Evolutionary conservation across 768 basidiomycete genomes (phyloP), one percentile per base, ranked within the genome.

Genomic region (Pleurotus cornucopiae): DNA sequence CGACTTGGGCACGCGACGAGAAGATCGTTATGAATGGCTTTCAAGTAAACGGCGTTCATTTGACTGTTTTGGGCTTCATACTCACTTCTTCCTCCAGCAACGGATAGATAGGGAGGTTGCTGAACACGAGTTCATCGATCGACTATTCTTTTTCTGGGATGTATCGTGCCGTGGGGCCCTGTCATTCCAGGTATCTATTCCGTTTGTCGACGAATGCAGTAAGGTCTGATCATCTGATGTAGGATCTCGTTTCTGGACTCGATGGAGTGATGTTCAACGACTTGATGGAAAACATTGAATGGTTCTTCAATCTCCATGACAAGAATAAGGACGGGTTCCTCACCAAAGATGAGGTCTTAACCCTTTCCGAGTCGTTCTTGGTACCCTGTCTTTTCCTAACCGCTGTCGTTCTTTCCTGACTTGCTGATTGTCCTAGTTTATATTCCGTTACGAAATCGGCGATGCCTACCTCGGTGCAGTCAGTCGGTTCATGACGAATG

Each of bases 211-310:
- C 40, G 25, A 49, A 39, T 30, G n/a, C 20, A 37, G 21, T 56
- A 25, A 16, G 41, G 21, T 51, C 54, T 44, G 48, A 21, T 58
- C 21, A 37, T 16, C 14, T 25, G 44, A 13, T 57, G 14, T 65
- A 98, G 91, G 94, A 98, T 67, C 75, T 98, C 11, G 87, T 98
- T 7, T 80, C 76, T 25, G 96, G 97, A 1, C 75, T 98, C 48
- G 88, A 97, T 62, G 88, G 88, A 2, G 90, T 97, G 45, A 91
- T 98, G 83, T 89, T 91, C 73, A 95, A 92, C 60, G 97, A 98
- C 69, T 73, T 99, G 61, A 98, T 98, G 97, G 91, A 94, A 56
- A 96, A 92, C 62, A 96, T 98, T 63, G 92, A 97, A 68, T 99
- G 96, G 96, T 96, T 98, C 73, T 98, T 98, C 73, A 89, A 88